Conservation (phyloP, 2,329 filamentous ascomycete genomes). For the Sphaerostilbella broomeana region DNA sequence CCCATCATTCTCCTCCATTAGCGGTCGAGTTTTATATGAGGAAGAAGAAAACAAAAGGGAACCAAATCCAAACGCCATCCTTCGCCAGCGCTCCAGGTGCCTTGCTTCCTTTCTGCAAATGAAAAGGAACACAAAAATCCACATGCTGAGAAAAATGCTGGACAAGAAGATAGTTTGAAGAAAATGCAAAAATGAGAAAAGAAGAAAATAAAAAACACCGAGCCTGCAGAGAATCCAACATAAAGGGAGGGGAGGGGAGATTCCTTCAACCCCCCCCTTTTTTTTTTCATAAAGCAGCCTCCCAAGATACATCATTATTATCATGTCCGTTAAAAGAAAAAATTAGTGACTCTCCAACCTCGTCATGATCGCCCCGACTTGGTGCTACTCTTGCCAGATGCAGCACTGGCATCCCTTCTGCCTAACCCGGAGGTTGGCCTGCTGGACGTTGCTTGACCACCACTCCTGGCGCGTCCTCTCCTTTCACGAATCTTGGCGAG, state of each 20-base stretch:
- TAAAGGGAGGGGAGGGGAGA: conserved; percentile 1
- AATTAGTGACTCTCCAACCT: no score
- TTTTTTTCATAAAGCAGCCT: conserved; percentile 9
- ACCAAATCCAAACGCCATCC: conserved; percentile 12
- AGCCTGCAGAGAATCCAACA: neutral
- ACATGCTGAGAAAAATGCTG: conserved; percentile 1
- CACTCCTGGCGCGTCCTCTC: conserved; percentile 62
- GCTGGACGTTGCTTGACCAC: conserved; percentile 54
- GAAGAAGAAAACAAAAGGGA: conserved; percentile 6
- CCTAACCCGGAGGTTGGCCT: conserved; percentile 47
- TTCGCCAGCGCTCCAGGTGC: conserved; percentile 13
- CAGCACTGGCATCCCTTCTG: conserved; percentile 44
- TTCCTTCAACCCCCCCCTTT: no score
- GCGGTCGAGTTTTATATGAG: neutral
- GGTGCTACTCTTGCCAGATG: conserved; percentile 28
- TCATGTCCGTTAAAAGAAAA: no score
- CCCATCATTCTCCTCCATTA: neutral
- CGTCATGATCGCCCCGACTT: conserved; percentile 16
- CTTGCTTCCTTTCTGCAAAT: conserved; percentile 2
- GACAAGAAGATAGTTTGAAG: neutral
- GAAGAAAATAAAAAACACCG: neutral
- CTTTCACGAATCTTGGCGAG: conserved; percentile 69
- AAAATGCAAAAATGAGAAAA: neutral
- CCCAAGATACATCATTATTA: conserved; percentile 7
- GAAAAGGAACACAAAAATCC: neutral